Evolutionary conservation across 495 filamentous ascomycete species (phyloP), one percentile per base, ranked within the genome.

Genomic region (Xylaria telfairii): DNA sequence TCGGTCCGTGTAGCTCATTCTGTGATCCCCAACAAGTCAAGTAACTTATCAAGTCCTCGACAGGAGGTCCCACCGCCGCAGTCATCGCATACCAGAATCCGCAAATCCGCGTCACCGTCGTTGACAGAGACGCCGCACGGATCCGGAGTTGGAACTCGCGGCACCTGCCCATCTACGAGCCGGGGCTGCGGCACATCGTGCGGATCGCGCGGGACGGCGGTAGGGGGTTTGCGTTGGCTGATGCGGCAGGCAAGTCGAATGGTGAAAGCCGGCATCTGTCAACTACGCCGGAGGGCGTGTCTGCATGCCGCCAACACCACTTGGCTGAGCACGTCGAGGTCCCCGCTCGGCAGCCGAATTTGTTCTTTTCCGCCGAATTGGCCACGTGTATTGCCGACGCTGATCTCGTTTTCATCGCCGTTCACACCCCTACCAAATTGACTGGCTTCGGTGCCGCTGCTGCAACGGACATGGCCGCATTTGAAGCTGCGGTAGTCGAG

Each of bases 361-460:
- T 96, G 26, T 85, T 91, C 72, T 96, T 96, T 80, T 90, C 92
- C 4, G 90, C 87, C 32, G 84, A 92, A 47, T 82, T 92, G 4
- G 85, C 84, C 30, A 81, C 78, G 37, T 84, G 82, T 19, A 91
- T 96, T 39, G 77, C 79, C 12, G 85, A 89, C 44, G 92, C 93
- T 2, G 92, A 95, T 73, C 83, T 95, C 46, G 86, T 95, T 70
- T 88, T 96, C 69, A 87, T 95, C 64, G 88, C 90, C 7, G 93
- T 96, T 44, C 92, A 94, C 75, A 96, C 93, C 0, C 93, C 93
- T 7, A 94, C 93, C 5, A 95, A 95, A 78, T 85, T 79, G 21
- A 86, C 84, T 32, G 93, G 93, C 17, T 74, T 89, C 10, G 93
- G 93, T 0, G 89, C 90, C 4, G 93, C 92, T 6, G 83, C 83